phyloP scores from a whole-genome alignment of 257 asterid species.

The Solanum medicagineum region DNA sequence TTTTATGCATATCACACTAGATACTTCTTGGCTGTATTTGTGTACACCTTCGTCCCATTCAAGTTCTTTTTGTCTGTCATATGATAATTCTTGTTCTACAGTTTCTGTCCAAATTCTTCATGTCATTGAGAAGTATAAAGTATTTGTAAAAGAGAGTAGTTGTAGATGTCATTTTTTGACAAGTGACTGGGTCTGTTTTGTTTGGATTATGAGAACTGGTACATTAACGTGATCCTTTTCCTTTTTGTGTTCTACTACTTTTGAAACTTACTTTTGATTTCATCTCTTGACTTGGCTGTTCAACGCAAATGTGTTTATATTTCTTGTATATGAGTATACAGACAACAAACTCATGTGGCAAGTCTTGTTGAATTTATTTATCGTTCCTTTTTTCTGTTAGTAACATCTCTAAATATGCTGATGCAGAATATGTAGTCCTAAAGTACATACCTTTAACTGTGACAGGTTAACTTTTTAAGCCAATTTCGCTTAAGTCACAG shows the following conservation, averaged over 20 bases:
- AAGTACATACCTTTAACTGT: conserved; percentile 2
- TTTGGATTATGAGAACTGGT: not conserved
- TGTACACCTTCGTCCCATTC: not conserved
- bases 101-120: not conserved
- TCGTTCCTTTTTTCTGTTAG: not conserved
- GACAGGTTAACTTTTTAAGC: conserved; percentile 73
- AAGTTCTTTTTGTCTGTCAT: not conserved
- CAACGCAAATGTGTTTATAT: not conserved
- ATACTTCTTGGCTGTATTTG: not conserved
- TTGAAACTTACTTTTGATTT: not conserved
- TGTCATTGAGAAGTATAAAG: not conserved
- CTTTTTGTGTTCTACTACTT: not conserved
- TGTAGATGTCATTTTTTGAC: not conserved
- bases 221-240: not conserved
- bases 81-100: not conserved
- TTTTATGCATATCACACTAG: conserved; percentile 3
- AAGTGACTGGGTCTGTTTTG: not conserved
- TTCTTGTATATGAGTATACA: not conserved
- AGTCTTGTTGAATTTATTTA: not conserved
- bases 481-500: conserved; percentile 81
- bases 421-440: not conserved
- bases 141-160: not conserved
- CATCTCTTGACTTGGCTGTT: not conserved
- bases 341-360: not conserved
- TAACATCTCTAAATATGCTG: not conserved